phyloP scores from a whole-genome alignment of 2,329 filamentous ascomycete genomes.

The Fusarium tuaranense region DNA sequence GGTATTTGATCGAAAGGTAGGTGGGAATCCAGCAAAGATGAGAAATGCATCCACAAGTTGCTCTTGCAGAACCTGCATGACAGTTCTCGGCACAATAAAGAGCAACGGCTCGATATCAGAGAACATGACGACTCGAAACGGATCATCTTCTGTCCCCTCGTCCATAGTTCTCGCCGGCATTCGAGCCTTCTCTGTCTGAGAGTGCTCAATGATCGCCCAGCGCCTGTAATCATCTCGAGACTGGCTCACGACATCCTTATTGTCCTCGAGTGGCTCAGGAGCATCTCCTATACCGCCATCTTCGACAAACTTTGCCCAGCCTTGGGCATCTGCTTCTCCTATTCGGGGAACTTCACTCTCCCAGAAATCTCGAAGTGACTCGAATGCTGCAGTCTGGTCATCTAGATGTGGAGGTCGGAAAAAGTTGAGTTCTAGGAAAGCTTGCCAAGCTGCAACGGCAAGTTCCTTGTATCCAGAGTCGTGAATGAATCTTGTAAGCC shows the following conservation, averaged over 20 bases:
- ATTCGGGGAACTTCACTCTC: conserved; percentile 84
- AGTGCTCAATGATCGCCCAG: conserved; percentile 68
- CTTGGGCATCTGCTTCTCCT: conserved; percentile 77
- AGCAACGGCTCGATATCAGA: conserved; percentile 78
- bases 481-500: conserved; percentile 78
- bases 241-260: background rate
- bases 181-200: conserved; percentile 58
- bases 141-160: conserved; percentile 81
- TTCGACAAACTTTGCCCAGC: conserved; percentile 73
- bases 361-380: conserved; percentile 81
- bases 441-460: conserved; percentile 86
- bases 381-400: conserved; percentile 43
- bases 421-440: conserved; percentile 78
- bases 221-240: conserved; percentile 62
- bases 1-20: conserved; percentile 48
- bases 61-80: conserved; percentile 50
- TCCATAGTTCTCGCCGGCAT: conserved; percentile 81
- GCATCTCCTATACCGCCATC: conserved; percentile 52
- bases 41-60: conserved; percentile 77
- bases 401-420: conserved; percentile 61
- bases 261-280: conserved; percentile 50
- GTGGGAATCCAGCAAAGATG: conserved; percentile 74
- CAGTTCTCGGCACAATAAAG: conserved; percentile 58
- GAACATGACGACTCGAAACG: conserved; percentile 84
- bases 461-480: conserved; percentile 84